Conservation (phyloP, 164 flowering plant species). For the Pachysandra terminalis region DNA sequence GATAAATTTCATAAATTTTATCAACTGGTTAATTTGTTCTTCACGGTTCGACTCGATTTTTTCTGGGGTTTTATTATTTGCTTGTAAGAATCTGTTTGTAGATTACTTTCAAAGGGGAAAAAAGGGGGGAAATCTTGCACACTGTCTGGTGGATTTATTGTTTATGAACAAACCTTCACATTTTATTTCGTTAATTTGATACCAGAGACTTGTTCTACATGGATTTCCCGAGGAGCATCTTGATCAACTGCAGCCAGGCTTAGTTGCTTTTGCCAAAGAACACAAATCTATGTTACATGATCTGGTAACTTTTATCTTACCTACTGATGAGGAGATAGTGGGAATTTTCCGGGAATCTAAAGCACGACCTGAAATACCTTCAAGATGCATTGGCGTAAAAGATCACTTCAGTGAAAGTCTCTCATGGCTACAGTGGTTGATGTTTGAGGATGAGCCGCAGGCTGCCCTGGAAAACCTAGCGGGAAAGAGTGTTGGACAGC, state of each 20-base stretch:
- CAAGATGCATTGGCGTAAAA: conserved; percentile 15
- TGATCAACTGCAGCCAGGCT: conserved; percentile 35
- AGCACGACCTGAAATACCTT: no score
- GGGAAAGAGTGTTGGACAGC: conserved; percentile 46
- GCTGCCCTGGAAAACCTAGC: conserved; percentile 40
- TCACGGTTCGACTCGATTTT: no score
- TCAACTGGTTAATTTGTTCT: no score
- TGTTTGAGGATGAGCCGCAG: conserved; percentile 76
- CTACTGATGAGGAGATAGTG: conserved; percentile 45
- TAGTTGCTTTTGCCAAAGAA: conserved; percentile 50
- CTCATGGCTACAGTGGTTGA: conserved; percentile 88
- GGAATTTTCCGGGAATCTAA: conserved; percentile 20
- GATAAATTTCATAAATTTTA: no score
- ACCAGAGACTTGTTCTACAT: conserved; percentile 60
- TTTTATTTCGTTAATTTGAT: not conserved
- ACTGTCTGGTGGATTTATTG: no score
- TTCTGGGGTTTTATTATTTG: no score
- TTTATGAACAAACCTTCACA: not conserved
- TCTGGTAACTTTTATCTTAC: conserved; percentile 61
- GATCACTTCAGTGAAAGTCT: conserved; percentile 52
- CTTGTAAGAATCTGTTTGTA: no score
- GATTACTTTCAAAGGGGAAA: no score
- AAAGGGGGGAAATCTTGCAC: no score
- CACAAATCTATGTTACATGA: conserved; percentile 33
- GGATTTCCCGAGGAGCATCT: conserved; percentile 57